A percentile compares a stretch with the other conserved stretches of the same genome.
phyloP scores from a whole-genome alignment of 2,329 filamentous ascomycete species.

The Cucurbitaria berberidis region DNA sequence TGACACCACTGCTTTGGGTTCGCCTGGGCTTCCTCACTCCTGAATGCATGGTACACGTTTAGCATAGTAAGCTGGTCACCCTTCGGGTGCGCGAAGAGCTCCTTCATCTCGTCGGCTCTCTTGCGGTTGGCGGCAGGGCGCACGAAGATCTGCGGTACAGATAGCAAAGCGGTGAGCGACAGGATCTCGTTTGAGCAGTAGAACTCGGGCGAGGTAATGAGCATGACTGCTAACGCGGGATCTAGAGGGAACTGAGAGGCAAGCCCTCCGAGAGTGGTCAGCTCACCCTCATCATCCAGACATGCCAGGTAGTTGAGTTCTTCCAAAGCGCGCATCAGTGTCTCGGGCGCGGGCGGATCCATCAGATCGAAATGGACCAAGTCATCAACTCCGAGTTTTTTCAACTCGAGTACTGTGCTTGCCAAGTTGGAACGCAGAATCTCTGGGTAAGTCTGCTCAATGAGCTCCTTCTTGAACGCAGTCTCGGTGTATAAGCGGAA shows the following conservation, averaged over 20 bases:
- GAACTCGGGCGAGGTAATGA: constrained; percentile 96
- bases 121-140: constrained; percentile 85
- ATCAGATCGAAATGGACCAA: constrained; percentile 98
- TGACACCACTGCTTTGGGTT: constrained; percentile 93
- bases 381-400: constrained; percentile 95
- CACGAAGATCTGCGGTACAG: constrained; percentile 91
- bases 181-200: constrained; percentile 99
- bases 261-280: constrained; percentile 82
- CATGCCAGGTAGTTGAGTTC: constrained; percentile 98
- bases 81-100: constrained; percentile 87
- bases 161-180: constrained; percentile 90
- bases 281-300: constrained; percentile 92
- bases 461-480: constrained; percentile 97
- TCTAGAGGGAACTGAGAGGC: constrained; percentile 97
- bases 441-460: constrained; percentile 96
- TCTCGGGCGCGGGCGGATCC: constrained; percentile 97
- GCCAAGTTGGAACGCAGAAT: constrained; percentile 93
- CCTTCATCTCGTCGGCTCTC: constrained; percentile 97
- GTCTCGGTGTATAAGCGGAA: constrained; percentile 95
- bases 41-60: constrained; percentile 98
- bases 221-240: constrained; percentile 92
- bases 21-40: constrained; percentile 70
- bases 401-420: constrained; percentile 93
- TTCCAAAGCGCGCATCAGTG: constrained; percentile 95
- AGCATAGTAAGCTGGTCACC: constrained; percentile 96